Conservation (phyloP, 805 yeast genomes). For the Starmerella cellae region DNA sequence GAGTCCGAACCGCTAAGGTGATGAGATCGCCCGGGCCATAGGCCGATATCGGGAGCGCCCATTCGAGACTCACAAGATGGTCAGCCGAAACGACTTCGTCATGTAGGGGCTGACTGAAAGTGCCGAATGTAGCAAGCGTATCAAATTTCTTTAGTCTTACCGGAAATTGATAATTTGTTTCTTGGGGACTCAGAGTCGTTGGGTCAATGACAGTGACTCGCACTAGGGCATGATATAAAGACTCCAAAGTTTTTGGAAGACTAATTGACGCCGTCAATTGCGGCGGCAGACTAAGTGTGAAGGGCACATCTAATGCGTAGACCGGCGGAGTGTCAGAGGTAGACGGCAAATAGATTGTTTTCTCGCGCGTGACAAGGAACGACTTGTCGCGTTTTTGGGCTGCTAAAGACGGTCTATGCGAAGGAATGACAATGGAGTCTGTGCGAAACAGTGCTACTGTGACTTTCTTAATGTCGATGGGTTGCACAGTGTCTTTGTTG, state of each 20-base stretch:
- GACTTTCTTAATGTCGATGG: slow-evolving; percentile 19
- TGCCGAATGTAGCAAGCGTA: slow-evolving; percentile 30
- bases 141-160: slow-evolving; percentile 29
- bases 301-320: slow-evolving; percentile 30
- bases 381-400: slow-evolving; percentile 28
- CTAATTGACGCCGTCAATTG: slow-evolving; percentile 28
- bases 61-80: slow-evolving; percentile 28
- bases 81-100: slow-evolving; percentile 24
- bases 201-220: slow-evolving; percentile 16
- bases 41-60: slow-evolving; percentile 26
- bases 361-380: slow-evolving; percentile 27
- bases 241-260: slow-evolving; percentile 24
- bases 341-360: slow-evolving; percentile 18
- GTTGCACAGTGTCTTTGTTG: slow-evolving; percentile 3
- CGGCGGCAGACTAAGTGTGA: slow-evolving; percentile 27
- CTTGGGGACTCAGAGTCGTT: slow-evolving; percentile 1
- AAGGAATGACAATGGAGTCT: slow-evolving; percentile 28
- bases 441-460: slow-evolving; percentile 30
- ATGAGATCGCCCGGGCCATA: slow-evolving; percentile 31
- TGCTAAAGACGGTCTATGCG: slow-evolving; percentile 25
- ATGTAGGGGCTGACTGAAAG: slow-evolving; percentile 24
- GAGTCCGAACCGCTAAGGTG: slow-evolving; percentile 22
- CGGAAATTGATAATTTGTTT: slow-evolving; percentile 24
- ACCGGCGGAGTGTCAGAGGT: slow-evolving; percentile 11
- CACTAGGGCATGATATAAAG: slow-evolving; percentile 28